phyloP scores from a whole-genome alignment of 768 basidiomycete genomes.

The Suillus discolor region DNA sequence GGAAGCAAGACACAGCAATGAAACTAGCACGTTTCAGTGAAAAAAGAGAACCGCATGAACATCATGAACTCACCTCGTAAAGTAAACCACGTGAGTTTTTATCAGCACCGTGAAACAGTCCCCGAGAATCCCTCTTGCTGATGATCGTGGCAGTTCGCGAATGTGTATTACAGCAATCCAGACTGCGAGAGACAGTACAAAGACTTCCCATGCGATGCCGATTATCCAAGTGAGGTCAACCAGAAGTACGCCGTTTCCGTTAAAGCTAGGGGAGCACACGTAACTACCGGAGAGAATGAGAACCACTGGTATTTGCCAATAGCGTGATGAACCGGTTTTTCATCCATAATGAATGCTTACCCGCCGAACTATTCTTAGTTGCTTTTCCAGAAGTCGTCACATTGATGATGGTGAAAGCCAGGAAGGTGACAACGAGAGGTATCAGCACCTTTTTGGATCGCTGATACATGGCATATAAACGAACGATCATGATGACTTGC shows the following conservation, averaged over 20 bases:
- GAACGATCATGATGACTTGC: not conserved
- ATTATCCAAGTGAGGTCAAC: not conserved
- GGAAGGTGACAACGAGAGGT: not conserved
- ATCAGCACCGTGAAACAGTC: not conserved
- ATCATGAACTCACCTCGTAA: not conserved
- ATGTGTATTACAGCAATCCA: not conserved
- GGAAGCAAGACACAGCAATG: not conserved
- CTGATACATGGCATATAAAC: not conserved
- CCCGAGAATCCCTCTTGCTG: not conserved
- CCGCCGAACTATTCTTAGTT: not conserved
- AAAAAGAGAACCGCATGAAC: not conserved
- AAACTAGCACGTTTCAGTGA: not conserved
- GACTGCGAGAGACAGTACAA: not conserved
- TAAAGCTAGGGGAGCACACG: not conserved
- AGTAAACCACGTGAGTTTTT: not conserved
- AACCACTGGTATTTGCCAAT: not conserved
- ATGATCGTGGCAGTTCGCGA: not conserved
- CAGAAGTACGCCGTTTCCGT: not conserved
- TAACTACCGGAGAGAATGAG: not conserved
- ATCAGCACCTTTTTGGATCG: not conserved
- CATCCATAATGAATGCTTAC: not conserved
- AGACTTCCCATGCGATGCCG: not conserved
- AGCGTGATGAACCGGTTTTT: not conserved
- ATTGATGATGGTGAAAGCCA: not conserved
- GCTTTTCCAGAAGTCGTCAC: not conserved